Conservation (phyloP, 2,329 filamentous ascomycete species). For the Celoporthe dispersa region DNA sequence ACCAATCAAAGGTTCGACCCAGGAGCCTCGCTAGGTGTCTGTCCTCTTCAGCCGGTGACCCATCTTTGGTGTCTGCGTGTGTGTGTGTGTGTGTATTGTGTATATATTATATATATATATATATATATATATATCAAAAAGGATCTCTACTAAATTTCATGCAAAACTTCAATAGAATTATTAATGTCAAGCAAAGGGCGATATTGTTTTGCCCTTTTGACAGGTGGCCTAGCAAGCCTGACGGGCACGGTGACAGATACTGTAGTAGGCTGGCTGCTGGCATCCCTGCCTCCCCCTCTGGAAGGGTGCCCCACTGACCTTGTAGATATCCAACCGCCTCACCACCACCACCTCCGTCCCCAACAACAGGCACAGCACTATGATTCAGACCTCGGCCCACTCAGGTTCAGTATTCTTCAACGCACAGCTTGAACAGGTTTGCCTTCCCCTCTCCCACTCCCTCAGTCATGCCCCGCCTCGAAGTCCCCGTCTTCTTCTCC, state of each 20-base stretch:
- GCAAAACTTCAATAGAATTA: not conserved
- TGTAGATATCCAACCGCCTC: not conserved
- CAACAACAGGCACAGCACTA: not conserved
- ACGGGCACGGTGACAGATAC: not conserved
- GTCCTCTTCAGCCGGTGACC: too few species aligned
- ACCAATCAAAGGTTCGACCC: too few species aligned
- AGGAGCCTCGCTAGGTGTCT: too few species aligned
- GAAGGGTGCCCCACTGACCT: not conserved
- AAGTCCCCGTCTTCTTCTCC: conserved; percentile 59
- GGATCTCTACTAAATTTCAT: too few species aligned
- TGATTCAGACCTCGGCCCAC: too few species aligned
- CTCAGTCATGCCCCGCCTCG: conserved; percentile 43
- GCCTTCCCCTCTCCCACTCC: too few species aligned
- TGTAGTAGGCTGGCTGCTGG: not conserved
- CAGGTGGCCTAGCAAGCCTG: not conserved
- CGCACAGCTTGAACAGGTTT: too few species aligned
- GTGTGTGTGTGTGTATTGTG: too few species aligned
- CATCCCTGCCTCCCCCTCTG: not conserved
- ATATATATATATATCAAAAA: not conserved
- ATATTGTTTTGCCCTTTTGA: not conserved
- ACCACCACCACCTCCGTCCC: not conserved
- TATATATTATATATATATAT: too few species aligned
- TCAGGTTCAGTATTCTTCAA: not conserved
- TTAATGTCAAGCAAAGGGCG: not conserved
- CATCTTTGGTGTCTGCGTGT: too few species aligned